Percentiles rank a stretch among this genome's conserved stretches.
Evolutionary conservation across 2,329 filamentous ascomycete genomes (phyloP).

Genomic region (Domatiomyces globalis): DNA sequence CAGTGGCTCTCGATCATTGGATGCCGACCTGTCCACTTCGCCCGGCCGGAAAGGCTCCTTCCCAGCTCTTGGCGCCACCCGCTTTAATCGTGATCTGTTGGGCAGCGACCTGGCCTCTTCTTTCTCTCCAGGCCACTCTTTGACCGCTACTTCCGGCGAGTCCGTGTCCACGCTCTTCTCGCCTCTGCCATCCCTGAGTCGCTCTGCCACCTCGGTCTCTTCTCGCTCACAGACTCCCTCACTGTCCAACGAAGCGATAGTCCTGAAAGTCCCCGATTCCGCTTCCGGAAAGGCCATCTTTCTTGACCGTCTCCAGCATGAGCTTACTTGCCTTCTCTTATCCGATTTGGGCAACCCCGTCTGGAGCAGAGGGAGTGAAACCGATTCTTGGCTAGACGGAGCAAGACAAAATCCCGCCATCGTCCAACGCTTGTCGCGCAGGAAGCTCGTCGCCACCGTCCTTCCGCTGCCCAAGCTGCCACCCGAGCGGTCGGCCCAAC

Average conservation of each 20-base stretch:
- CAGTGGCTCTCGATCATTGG: conserved; percentile 20
- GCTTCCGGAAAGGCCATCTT: conserved; percentile 60
- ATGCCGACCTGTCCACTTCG: conserved; percentile 10
- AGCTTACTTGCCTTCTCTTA: conserved; percentile 66
- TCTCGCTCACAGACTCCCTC: conserved; percentile 20
- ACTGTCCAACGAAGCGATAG: conserved; percentile 19
- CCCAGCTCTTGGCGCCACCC: conserved; percentile 55
- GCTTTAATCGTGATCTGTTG: conserved; percentile 41
- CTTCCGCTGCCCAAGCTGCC: background rate
- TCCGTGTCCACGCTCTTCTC: conserved; percentile 79
- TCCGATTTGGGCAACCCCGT: conserved; percentile 81
- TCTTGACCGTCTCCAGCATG: conserved; percentile 60
- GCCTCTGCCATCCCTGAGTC: conserved; percentile 43
- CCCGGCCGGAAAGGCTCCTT: conserved; percentile 48
- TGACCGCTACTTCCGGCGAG: conserved; percentile 56
- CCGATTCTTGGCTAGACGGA: conserved; percentile 65
- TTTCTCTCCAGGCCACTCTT: conserved; percentile 47
- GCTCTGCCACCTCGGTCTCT: conserved; percentile 22
- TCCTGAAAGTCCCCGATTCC: conserved; percentile 38
- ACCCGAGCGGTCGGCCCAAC: background rate
- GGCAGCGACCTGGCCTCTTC: conserved; percentile 47
- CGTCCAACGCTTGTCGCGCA: conserved; percentile 20
- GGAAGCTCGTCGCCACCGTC: conserved; percentile 26
- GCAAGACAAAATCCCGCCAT: conserved; percentile 50
- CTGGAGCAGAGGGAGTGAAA: conserved; percentile 81